Base-by-base conservation (phyloP, 106 monocot genomes). In the Dendrobium chrysotoxum region DNA sequence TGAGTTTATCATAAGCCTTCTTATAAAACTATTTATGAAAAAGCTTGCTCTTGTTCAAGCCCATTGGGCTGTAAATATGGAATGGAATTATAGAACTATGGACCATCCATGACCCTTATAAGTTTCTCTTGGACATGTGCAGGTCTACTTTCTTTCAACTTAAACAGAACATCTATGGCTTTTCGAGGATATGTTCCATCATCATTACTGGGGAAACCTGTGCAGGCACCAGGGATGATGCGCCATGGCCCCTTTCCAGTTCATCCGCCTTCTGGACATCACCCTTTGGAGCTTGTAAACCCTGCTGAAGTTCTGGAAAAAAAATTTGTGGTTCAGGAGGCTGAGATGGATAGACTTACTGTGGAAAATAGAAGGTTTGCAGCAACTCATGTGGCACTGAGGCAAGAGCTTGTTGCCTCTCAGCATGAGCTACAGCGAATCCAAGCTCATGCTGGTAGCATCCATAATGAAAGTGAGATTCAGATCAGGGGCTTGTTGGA, bases 351-450 rank as follows among this genome's bases (percentile, higher is more conserved):
- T 64, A 87, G 53, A 74, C 81, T 95, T 75, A 75, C 79, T 58
- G 78, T 45, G 40, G 95, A 95, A 83, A 95, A 95, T 65, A 81
- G 85, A 41, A 88, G 88, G 73, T 65, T 95, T 44, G 95, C 93
- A 40, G 77, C 87, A 35, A 91, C 83, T 68, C 84, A 95, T 82
- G 84, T 77, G 16, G 61, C 86, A 82, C 83, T 95, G 85, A 86
- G 95, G 44, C 82, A 89, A 71, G 89, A 95, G 17, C 82, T 95
- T 28, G 65, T 85, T 61, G 79, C 75, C 28, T 79, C 88, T 65
- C 87, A 91, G 72, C 86, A 89, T 31, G 95, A 91, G 81, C 73
- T 91, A 50, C 89, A 91, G 40, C 86, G 81, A 75, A 35, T 93
- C 23, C 85, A 89, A 53, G 77, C 83, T 53, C 88, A 93, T 81